Base-by-base conservation (phyloP, 2,329 filamentous ascomycete species). In the Colletotrichum noveboracense region DNA sequence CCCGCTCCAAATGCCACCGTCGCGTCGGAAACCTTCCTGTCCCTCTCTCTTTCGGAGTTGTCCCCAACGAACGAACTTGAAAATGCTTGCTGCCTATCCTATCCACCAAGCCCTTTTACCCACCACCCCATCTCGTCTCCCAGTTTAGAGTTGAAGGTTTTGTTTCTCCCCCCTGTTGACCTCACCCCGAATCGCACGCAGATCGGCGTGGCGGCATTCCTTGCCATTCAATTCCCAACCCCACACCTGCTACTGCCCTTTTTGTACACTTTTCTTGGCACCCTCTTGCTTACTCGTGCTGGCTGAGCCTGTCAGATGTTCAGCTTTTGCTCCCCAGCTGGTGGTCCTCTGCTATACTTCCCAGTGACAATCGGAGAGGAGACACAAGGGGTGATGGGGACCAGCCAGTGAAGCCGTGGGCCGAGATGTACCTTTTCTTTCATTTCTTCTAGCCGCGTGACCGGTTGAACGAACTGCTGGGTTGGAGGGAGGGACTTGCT, bases 191-290 rank as follows among this genome's bases (percentile, higher is more conserved):
- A 61, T 73, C 38, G 34, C 38, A 62, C 38, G 60, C 66, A 18
- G 66, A 74, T 74, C 71, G 71, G 56, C 71, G 66, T 32, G 43
- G 32, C 65, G 43, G 66, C 71, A 73, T 64, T 56, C 66, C 58
- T 38, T 36, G 38, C 55, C 55, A 14, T 34, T 32, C 26, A n/a
- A 12, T 43, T 21, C 7, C 55, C 34, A 58, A 64, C 61, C 66
- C 32, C 66, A 69, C 66, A 61, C 18, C 26, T 16, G n/a, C 21
- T 48, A 48, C 43, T 10, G 43, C 43, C 43, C 5, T 48, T 48
- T 48, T 48, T 21, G 43, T 21, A 48, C 43, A 48, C 43, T 48
- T 48, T 48, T 21, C 43, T 48, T 48, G 43, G 43, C 43, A 48
- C 13, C 43, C 2, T 48, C 18, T 7, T 48, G 21, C 43, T 48